A percentile compares a stretch with the other conserved stretches of the same genome.
Conservation (phyloP, 331 rosid genomes). For the Dryas integrifolia region DNA sequence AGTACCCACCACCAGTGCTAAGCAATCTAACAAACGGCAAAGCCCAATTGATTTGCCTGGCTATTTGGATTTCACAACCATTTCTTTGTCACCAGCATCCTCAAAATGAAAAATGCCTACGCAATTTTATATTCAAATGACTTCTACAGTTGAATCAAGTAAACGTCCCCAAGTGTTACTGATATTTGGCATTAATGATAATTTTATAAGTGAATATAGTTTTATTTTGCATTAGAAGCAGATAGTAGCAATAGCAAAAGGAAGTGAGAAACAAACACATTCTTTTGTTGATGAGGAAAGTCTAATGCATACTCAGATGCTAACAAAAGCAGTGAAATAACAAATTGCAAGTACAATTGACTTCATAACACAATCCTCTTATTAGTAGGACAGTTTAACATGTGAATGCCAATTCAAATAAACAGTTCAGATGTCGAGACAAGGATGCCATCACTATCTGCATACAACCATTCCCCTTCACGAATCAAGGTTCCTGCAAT, state of each 20-base stretch:
- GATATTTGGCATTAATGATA: background rate
- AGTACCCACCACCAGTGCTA: background rate
- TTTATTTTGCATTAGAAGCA: background rate
- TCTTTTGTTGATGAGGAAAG: background rate
- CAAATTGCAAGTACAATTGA: background rate
- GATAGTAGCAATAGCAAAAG: background rate
- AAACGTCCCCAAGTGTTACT: no score
- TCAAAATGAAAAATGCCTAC: no score
- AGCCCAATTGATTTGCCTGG: no score
- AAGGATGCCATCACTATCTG: slow-evolving; percentile 62
- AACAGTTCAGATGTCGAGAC: slow-evolving; percentile 59
- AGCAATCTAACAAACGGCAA: no score
- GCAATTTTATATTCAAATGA: no score
- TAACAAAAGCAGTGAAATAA: background rate
- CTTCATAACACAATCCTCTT: slow-evolving; percentile 8
- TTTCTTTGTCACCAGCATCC: no score
- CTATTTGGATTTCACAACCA: no score
- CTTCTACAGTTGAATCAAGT: no score
- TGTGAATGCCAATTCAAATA: slow-evolving; percentile 24
- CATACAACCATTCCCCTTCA: slow-evolving; percentile 82
- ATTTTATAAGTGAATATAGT: background rate
- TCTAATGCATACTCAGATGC: background rate
- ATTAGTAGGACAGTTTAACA: background rate
- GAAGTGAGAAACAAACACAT: background rate
- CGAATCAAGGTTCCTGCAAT: slow-evolving; percentile 53